These are phyloP conservation scores for Trypanosoma platydactyli DNA, from an alignment of 208 protist species.

Conservation along the genomic window DNA sequence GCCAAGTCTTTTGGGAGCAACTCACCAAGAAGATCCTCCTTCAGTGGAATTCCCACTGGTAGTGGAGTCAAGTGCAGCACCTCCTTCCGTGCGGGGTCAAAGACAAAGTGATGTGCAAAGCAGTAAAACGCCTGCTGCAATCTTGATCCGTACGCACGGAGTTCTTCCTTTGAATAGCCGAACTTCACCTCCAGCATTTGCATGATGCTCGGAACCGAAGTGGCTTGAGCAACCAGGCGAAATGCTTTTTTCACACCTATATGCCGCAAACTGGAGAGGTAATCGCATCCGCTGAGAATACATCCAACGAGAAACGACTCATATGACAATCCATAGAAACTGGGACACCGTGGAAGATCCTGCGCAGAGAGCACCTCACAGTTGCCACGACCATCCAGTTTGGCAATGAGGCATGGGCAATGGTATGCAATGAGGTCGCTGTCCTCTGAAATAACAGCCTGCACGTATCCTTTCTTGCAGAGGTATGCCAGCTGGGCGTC, in stretches of 20 bases:
- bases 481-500: conserved; percentile 99
- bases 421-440: conserved; percentile 98
- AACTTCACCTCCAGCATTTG: conserved; percentile 39
- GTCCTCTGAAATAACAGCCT: conserved; percentile 97
- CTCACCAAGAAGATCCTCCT: conserved; percentile 56
- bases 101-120: conserved; percentile 90
- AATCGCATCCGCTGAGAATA: conserved; percentile 98
- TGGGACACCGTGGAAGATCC: conserved; percentile 22
- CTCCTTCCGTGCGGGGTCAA: conserved; percentile 55
- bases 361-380: conserved; percentile 25
- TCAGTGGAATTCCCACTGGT: conserved; percentile 37
- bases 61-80: conserved; percentile 55
- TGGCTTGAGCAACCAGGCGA: conserved; percentile 59
- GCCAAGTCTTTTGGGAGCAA: conserved; percentile 42
- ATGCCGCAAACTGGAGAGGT: conserved; percentile 87
- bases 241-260: conserved; percentile 96
- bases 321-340: conserved; percentile 38
- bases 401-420: conserved; percentile 78
- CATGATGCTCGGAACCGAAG: conserved; percentile 54
- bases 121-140: conserved; percentile 81
- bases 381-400: conserved; percentile 49
- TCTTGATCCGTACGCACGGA: conserved; percentile 52
- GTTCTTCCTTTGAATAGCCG: conserved; percentile 58
- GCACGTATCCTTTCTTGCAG: conserved; percentile 79
- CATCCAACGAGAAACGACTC: conserved; percentile 93